These are phyloP conservation scores for Cladochytrium tenue DNA, from an alignment of 371 early-diverging fungal genomes.

Conservation along the genomic window DNA sequence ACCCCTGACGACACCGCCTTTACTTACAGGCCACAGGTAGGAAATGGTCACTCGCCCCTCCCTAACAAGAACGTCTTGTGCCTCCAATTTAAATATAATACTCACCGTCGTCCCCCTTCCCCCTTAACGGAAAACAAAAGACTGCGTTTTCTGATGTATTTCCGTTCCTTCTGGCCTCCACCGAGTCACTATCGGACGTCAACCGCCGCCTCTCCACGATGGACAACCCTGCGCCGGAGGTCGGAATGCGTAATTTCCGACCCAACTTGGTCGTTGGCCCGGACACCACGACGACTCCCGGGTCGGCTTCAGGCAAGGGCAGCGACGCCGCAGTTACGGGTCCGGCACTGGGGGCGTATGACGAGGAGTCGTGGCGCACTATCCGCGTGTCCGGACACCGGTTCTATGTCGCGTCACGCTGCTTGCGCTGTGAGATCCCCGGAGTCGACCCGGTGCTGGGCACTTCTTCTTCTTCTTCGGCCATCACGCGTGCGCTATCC, in stretches of 20 bases:
- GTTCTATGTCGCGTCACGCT: constrained; percentile 31
- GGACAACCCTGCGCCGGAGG: not conserved
- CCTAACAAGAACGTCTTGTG: constrained; percentile 10
- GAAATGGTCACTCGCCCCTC: not conserved
- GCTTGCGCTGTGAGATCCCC: constrained; percentile 46
- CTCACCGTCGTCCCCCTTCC: not conserved
- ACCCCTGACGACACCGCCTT: constrained; percentile 16
- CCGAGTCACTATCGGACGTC: constrained; percentile 29
- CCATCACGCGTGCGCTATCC: constrained; percentile 32
- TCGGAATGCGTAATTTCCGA: constrained; percentile 33
- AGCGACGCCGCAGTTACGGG: not conserved
- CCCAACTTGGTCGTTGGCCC: constrained; percentile 41
- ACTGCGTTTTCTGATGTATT: constrained; percentile 45
- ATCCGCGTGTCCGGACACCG: constrained; percentile 2
- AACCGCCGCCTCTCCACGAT: constrained; percentile 14
- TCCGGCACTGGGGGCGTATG: constrained; percentile 13
- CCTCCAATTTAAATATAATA: not conserved
- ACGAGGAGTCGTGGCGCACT: constrained; percentile 31
- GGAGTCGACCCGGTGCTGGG: constrained; percentile 35
- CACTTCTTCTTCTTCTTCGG: constrained; percentile 8
- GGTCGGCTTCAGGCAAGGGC: no score
- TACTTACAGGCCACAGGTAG: not conserved
- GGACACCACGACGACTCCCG: not conserved
- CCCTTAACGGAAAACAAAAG: constrained; percentile 7
- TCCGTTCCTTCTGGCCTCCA: constrained; percentile 40